These are phyloP conservation scores for Limtongozyma cylindracea DNA, from an alignment of 805 yeast genomes.

Conservation along the genomic window DNA sequence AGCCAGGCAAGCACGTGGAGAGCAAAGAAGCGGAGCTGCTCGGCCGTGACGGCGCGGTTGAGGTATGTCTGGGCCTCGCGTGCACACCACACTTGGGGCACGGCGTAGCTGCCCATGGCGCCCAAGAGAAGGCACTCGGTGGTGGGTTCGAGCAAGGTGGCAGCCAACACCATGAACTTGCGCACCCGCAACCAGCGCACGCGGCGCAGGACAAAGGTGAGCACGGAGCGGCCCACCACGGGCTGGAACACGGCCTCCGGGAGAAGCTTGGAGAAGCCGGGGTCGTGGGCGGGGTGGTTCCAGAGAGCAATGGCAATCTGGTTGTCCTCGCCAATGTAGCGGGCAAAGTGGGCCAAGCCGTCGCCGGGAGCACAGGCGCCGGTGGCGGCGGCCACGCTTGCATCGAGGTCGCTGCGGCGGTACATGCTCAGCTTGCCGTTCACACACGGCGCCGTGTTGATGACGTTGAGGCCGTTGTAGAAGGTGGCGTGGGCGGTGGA, in stretches of 20 bases:
- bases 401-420: slow-evolving; percentile 36
- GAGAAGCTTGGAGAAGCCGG: slow-evolving; percentile 58
- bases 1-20: slow-evolving; percentile 45
- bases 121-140: slow-evolving; percentile 60
- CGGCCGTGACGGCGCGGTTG: too few relatives aligned
- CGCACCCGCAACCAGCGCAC: slow-evolving; percentile 73
- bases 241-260: slow-evolving; percentile 70
- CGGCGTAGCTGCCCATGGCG: slow-evolving; percentile 32
- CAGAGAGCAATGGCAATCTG: slow-evolving; percentile 77
- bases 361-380: slow-evolving; percentile 17
- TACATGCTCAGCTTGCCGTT: slow-evolving; percentile 76
- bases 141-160: slow-evolving; percentile 68
- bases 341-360: slow-evolving; percentile 47
- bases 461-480: slow-evolving; percentile 51
- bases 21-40: slow-evolving; percentile 14
- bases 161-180: slow-evolving; percentile 67
- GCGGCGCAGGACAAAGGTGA: slow-evolving; percentile 40
- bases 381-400: slow-evolving; percentile 17
- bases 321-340: slow-evolving; percentile 78
- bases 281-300: slow-evolving; percentile 29
- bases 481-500: slow-evolving; percentile 70
- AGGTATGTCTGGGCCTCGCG: too few relatives aligned
- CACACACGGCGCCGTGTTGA: slow-evolving; percentile 67
- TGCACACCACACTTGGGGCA: slow-evolving; percentile 14
- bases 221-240: slow-evolving; percentile 12